Base-by-base conservation (phyloP, 2,329 filamentous ascomycete genomes). In the Scytalidium sp. region DNA sequence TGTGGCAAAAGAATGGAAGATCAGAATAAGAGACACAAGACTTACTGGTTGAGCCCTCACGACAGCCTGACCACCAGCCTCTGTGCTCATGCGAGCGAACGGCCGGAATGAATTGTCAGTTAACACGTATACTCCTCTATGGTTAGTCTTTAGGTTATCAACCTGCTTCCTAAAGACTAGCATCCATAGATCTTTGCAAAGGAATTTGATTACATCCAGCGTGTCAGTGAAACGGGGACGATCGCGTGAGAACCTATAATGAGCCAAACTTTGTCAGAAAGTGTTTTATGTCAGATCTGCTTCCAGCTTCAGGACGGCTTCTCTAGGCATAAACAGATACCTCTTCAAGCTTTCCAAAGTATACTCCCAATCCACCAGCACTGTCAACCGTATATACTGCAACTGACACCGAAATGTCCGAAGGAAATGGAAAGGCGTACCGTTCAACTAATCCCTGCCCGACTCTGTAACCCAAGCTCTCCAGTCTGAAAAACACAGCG, bases 61-160 rank as follows among this genome's bases (percentile, higher is more conserved):
- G 44, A 92, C 79, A 15, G 87, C 88, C 64, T 90, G 85, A 10
- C 85, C 84, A 39, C 86, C 82, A 17, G 83, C 76, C 60, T 93
- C 87, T 56, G 91, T 88, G 63, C 88, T 93, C 92, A 97, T 97
- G 44, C 91, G 81, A 29, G 84, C 80, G 58, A 99, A 86, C 0
- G 93, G 92, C 44, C 90, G 86, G 73, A 99, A 99, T 9, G 86
- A 76, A 66, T 91, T 91, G 71, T 99, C 94, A 13, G 93, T 97
- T 46, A 99, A 75, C 41, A 99, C 94, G 69, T 97, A 99, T 59
- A 97, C 91, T 45, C 94, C 94, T 61, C 94, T 78, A 67, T 99
- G 94, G 66, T 99, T 99, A 8, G 94, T 99, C 73, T 99, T 99
- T 43, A 99, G 78, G 67, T 99, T 99, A 70, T 99, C 94, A 64